These are phyloP conservation scores for Epichloe brachyelytri DNA, from an alignment of 2,329 filamentous ascomycete genomes.

Conservation along the genomic window DNA sequence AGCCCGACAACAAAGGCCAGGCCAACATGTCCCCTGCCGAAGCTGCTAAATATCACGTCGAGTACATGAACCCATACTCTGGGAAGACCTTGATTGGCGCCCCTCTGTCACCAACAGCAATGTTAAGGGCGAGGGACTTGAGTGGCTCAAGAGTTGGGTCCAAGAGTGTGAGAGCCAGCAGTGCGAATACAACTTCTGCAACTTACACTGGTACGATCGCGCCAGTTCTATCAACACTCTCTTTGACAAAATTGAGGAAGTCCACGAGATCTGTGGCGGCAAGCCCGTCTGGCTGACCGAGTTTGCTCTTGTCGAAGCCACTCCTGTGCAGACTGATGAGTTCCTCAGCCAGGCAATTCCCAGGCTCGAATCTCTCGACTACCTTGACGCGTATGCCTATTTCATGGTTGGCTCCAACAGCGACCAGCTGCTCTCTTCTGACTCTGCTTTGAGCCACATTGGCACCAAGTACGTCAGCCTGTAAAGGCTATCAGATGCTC, in stretches of 20 bases:
- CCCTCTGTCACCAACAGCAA: conserved; percentile 49
- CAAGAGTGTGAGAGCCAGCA: background rate
- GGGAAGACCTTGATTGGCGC: conserved; percentile 41
- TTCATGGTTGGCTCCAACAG: conserved; percentile 32
- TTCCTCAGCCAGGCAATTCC: conserved; percentile 39
- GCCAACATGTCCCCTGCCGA: conserved; percentile 39
- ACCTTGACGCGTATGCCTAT: conserved; percentile 44
- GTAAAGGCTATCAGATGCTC: conserved; percentile 5
- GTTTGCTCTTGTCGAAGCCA: conserved; percentile 40
- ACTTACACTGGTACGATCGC: conserved; percentile 51
- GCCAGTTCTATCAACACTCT: conserved; percentile 35
- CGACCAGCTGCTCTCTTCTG: conserved; percentile 28
- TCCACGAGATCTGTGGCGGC: conserved; percentile 30
- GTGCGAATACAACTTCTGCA: conserved; percentile 47
- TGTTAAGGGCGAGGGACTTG: conserved; percentile 34
- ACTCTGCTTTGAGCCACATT: conserved; percentile 28
- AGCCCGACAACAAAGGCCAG: conserved; percentile 51
- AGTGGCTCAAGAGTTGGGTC: conserved; percentile 19
- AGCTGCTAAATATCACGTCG: conserved; percentile 40
- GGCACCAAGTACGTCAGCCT: conserved; percentile 36
- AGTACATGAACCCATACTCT: conserved; percentile 42
- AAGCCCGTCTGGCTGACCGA: conserved; percentile 52
- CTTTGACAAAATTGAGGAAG: conserved; percentile 38
- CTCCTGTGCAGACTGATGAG: conserved; percentile 24
- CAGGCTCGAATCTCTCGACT: conserved; percentile 34